A percentile compares a stretch with the other conserved stretches of the same genome.
These are phyloP conservation scores for Trichoderma asperellum DNA, from an alignment of 2,329 filamentous ascomycete species.

Conservation along the genomic window DNA sequence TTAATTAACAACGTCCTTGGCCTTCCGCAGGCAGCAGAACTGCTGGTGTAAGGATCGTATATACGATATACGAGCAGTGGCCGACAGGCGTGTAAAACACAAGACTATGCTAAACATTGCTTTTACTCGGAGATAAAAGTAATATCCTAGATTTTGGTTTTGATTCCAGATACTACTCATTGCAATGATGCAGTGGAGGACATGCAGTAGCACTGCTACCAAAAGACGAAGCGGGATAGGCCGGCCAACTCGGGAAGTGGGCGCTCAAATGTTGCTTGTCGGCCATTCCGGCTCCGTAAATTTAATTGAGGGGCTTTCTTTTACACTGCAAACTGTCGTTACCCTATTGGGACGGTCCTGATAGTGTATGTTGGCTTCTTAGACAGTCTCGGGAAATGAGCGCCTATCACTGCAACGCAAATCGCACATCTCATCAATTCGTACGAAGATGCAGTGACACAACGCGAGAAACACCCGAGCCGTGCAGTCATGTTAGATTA, in stretches of 20 bases:
- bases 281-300: constrained; percentile 17
- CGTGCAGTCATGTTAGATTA: background rate
- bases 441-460: constrained; percentile 5
- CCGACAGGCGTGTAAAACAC: background rate
- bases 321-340: background rate
- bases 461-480: background rate
- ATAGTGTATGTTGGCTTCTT: background rate
- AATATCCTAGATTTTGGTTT: background rate
- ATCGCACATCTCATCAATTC: background rate
- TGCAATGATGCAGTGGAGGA: background rate
- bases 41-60: background rate
- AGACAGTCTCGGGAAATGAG: background rate
- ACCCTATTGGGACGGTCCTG: constrained; percentile 10
- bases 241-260: background rate
- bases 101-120: too few relatives aligned
- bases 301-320: constrained; percentile 11
- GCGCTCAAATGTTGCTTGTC: background rate
- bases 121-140: background rate
- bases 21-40: background rate
- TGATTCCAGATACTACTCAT: background rate
- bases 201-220: background rate
- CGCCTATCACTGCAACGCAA: background rate
- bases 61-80: constrained; percentile 1
- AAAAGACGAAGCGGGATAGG: constrained; percentile 1
- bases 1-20: background rate